Evolutionary conservation across 1,284 basidiomycete genomes (phyloP).

Genomic region (Sutorius eximius): DNA sequence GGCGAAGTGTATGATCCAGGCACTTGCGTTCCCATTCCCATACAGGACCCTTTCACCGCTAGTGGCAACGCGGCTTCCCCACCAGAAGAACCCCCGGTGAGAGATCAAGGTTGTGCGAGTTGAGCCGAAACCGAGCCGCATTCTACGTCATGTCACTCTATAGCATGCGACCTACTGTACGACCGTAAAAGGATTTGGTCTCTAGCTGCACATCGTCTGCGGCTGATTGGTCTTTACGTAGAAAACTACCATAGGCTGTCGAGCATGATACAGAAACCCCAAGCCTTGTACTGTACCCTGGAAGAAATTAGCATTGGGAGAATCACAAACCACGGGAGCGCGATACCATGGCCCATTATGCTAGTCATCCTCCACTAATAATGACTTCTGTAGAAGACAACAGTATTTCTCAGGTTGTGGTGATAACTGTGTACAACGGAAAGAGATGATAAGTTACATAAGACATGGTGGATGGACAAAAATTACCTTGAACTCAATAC

Average conservation of each 20-base stretch:
- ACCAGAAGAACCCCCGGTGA: conserved; percentile 51
- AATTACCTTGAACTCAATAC: background rate
- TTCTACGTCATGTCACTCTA: background rate
- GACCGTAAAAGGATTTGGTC: conserved; percentile 42
- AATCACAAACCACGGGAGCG: too few relatives aligned
- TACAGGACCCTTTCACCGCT: conserved; percentile 46
- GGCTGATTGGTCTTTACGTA: conserved; percentile 51
- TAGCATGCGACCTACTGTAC: conserved; percentile 29
- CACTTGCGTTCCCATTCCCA: conserved; percentile 56
- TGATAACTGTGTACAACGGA: too few relatives aligned
- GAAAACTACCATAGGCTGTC: conserved; percentile 35
- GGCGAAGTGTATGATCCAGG: background rate
- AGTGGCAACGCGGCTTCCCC: conserved; percentile 56
- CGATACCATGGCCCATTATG: too few relatives aligned
- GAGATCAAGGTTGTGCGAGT: conserved; percentile 47
- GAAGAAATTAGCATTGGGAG: too few relatives aligned
- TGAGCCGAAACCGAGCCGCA: conserved; percentile 25
- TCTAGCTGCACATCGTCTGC: conserved; percentile 43
- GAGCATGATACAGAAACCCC: background rate
- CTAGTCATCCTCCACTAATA: too few relatives aligned
- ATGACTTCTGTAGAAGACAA: too few relatives aligned
- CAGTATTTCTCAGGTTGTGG: too few relatives aligned
- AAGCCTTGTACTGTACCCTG: too few relatives aligned
- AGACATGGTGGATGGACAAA: background rate
- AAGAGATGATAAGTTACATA: too few relatives aligned